A percentile compares a stretch with the other conserved stretches of the same genome.
Conservation (phyloP, 1,284 basidiomycete genomes). For the Calocybe gambosa region DNA sequence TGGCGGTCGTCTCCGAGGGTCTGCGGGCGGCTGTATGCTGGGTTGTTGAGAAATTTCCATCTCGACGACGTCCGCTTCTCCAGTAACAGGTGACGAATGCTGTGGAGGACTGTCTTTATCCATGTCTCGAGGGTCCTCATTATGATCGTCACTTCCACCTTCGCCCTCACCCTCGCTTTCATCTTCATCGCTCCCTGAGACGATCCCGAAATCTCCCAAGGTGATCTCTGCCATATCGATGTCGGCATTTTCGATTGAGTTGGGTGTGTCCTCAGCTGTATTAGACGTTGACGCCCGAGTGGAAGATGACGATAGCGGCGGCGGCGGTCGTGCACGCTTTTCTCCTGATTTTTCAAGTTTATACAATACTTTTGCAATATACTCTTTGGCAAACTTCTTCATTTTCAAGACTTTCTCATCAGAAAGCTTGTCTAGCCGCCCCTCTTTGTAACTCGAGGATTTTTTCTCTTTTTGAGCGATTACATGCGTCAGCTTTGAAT, state of each 20-base stretch:
- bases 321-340: constrained; percentile 18
- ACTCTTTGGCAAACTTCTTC: constrained; percentile 92
- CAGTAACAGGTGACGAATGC: not conserved
- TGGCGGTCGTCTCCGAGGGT: constrained; percentile 18
- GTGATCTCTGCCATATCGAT: constrained; percentile 19
- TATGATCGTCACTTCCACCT: not conserved
- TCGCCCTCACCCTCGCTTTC: constrained; percentile 2
- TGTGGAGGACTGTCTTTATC: not conserved
- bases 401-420: constrained; percentile 89
- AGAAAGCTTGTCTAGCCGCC: constrained; percentile 67
- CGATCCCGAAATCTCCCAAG: constrained; percentile 17
- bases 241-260: constrained; percentile 30
- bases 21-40: constrained; percentile 11
- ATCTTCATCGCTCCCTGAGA: constrained; percentile 16
- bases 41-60: constrained; percentile 5
- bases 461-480: constrained; percentile 94
- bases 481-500: constrained; percentile 44
- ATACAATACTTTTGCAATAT: constrained; percentile 62
- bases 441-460: constrained; percentile 67
- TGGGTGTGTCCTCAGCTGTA: constrained; percentile 29
- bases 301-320: constrained; percentile 22
- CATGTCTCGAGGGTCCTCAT: not conserved
- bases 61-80: constrained; percentile 6
- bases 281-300: constrained; percentile 28
- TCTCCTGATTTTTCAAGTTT: constrained; percentile 50